phyloP scores from a whole-genome alignment of 2,329 filamentous ascomycete species.

The Drechmeria coniospora region DNA sequence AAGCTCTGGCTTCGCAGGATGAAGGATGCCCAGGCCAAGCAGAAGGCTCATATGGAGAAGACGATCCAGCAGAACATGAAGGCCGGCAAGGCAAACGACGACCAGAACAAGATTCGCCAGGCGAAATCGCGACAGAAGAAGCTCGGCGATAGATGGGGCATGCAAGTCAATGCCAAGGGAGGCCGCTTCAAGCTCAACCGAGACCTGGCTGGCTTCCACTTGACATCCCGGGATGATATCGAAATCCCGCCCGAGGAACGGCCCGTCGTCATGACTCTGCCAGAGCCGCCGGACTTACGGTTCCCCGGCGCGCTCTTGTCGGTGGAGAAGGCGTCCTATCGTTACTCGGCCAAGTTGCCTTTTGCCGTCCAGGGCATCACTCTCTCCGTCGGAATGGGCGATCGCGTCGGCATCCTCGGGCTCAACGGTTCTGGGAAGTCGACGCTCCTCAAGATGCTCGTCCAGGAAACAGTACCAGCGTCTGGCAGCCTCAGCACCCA shows the following conservation, averaged over 20 bases:
- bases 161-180: conserved; percentile 58
- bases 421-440: conserved; percentile 75
- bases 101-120: conserved; percentile 75
- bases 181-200: conserved; percentile 68
- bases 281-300: conserved; percentile 51
- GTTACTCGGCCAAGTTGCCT: conserved; percentile 31
- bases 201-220: conserved; percentile 49
- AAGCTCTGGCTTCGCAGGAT: conserved; percentile 55
- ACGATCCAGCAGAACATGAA: conserved; percentile 62
- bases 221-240: conserved; percentile 47
- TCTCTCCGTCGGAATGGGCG: conserved; percentile 56
- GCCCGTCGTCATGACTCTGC: conserved; percentile 40
- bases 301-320: conserved; percentile 63
- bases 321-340: conserved; percentile 52
- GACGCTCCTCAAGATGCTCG: conserved; percentile 57
- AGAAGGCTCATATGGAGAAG: conserved; percentile 66
- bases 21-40: conserved; percentile 69
- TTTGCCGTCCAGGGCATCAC: conserved; percentile 45
- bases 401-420: conserved; percentile 60
- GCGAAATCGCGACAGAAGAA: conserved; percentile 76
- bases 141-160: conserved; percentile 64
- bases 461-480: conserved; percentile 41
- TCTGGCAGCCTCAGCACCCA: conserved; percentile 50
- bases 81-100: conserved; percentile 59
- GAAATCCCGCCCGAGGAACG: conserved; percentile 52